These are phyloP conservation scores for Sphaerulina populicola DNA, from an alignment of 2,329 filamentous ascomycete species.

Conservation along the genomic window DNA sequence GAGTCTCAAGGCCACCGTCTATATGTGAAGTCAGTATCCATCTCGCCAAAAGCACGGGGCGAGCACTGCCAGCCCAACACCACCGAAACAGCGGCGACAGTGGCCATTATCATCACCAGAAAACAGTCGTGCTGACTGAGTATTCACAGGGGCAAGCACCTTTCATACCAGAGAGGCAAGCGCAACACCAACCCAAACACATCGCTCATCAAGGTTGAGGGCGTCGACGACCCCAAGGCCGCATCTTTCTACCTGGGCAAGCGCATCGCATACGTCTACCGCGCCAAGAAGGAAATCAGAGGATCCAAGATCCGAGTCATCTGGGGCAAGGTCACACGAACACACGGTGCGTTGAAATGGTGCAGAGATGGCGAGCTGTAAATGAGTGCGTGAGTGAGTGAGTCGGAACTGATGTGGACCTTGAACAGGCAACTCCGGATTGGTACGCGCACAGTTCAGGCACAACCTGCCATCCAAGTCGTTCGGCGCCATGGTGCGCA, in stretches of 20 bases:
- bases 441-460: conserved; percentile 95
- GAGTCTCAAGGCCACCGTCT: conserved; percentile 28
- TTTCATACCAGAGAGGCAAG: conserved; percentile 95
- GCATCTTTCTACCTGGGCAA: conserved; percentile 99
- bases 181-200: conserved; percentile 74
- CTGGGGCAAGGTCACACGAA: conserved; percentile 96
- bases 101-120: background rate
- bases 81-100: background rate
- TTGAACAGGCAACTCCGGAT: conserved; percentile 78
- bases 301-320: conserved; percentile 98
- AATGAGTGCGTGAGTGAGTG: no score
- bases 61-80: background rate
- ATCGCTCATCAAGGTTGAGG: conserved; percentile 95
- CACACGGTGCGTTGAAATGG: conserved; percentile 61
- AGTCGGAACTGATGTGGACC: conserved; percentile 16
- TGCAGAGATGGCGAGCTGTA: background rate
- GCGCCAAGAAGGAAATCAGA: conserved; percentile 85
- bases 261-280: conserved; percentile 98
- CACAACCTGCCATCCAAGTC: conserved; percentile 92
- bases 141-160: conserved; percentile 66
- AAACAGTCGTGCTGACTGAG: conserved; percentile 6
- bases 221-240: conserved; percentile 81
- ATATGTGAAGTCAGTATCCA: conserved; percentile 30
- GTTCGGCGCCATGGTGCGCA: conserved; percentile 59
- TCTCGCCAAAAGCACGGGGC: background rate